phyloP scores from a whole-genome alignment of 805 yeast species.

The Starmera dryadoides region DNA sequence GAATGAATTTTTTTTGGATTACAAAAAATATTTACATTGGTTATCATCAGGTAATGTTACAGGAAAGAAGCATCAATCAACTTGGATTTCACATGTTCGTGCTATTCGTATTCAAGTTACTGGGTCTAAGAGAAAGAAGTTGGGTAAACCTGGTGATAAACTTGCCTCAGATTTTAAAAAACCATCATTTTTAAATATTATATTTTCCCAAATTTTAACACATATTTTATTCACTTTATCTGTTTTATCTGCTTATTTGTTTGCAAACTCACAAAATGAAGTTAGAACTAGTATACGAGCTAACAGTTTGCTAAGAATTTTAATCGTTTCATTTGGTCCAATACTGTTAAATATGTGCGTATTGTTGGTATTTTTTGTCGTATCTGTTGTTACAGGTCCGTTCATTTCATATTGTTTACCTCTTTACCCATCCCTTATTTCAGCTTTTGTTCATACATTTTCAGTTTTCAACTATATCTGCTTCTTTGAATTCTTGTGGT shows the following conservation, averaged over 20 bases:
- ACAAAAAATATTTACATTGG: conserved; percentile 35
- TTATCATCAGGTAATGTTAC: conserved; percentile 44
- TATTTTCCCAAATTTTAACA: conserved; percentile 34
- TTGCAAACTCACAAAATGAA: conserved; percentile 48
- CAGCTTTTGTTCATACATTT: conserved; percentile 40
- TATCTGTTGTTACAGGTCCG: conserved; percentile 45
- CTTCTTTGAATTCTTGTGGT: conserved; percentile 47
- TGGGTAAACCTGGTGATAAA: conserved; percentile 30
- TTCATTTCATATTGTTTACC: conserved; percentile 29
- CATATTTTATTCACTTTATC: conserved; percentile 26
- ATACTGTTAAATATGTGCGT: conserved; percentile 34
- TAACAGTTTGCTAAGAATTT: conserved; percentile 35
- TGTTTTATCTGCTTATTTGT: conserved; percentile 40
- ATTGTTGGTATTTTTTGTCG: conserved; percentile 29
- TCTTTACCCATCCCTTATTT: conserved; percentile 40
- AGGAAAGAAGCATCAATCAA: conserved; percentile 13
- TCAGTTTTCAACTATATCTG: conserved; percentile 40
- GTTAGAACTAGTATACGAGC: conserved; percentile 25
- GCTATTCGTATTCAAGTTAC: conserved; percentile 45
- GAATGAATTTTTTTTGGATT: conserved; percentile 57
- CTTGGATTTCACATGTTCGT: conserved; percentile 45
- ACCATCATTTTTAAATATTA: conserved; percentile 39
- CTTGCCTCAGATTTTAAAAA: conserved; percentile 36
- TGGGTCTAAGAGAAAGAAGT: conserved; percentile 43
- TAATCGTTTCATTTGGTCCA: conserved; percentile 40